These are phyloP conservation scores for Ophiosphaerella korrae DNA, from an alignment of 2,329 filamentous ascomycete species.

Conservation along the genomic window DNA sequence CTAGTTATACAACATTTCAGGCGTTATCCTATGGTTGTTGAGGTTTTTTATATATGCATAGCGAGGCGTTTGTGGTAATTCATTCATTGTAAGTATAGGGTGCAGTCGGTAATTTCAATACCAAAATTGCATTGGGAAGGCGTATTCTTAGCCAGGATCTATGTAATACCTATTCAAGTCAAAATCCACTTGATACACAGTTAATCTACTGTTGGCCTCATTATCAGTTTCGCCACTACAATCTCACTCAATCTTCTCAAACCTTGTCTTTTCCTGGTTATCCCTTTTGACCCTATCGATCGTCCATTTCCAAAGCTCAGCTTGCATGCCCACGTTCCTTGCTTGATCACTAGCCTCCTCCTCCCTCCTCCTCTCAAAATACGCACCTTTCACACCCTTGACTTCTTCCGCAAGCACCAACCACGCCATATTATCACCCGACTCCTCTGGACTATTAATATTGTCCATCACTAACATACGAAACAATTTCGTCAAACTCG, in stretches of 20 bases:
- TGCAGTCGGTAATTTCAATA: not conserved
- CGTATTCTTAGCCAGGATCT: not conserved
- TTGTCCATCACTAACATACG: constrained; percentile 42
- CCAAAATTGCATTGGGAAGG: not conserved
- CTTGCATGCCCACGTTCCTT: constrained; percentile 53
- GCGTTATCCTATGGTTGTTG: not conserved
- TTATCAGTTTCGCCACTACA: not conserved
- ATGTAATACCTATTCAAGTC: not conserved
- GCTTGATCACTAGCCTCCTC: constrained; percentile 52
- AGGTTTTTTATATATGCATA: constrained; percentile 6
- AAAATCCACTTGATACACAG: no score
- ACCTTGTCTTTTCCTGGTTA: constrained; percentile 30
- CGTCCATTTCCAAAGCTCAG: constrained; percentile 55
- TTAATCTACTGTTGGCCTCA: no score
- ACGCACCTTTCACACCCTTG: constrained; percentile 47
- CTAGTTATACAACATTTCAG: not conserved
- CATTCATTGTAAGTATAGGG: not conserved
- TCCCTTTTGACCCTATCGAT: constrained; percentile 35
- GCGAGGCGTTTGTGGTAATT: constrained; percentile 10
- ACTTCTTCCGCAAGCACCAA: constrained; percentile 46
- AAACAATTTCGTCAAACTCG: constrained; percentile 45
- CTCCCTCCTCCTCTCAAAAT: constrained; percentile 52
- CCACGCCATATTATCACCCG: constrained; percentile 49
- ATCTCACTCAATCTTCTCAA: constrained; percentile 18
- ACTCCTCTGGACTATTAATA: constrained; percentile 48